phyloP scores from a whole-genome alignment of 2,329 filamentous ascomycete species.

The Diaporthe batatas region DNA sequence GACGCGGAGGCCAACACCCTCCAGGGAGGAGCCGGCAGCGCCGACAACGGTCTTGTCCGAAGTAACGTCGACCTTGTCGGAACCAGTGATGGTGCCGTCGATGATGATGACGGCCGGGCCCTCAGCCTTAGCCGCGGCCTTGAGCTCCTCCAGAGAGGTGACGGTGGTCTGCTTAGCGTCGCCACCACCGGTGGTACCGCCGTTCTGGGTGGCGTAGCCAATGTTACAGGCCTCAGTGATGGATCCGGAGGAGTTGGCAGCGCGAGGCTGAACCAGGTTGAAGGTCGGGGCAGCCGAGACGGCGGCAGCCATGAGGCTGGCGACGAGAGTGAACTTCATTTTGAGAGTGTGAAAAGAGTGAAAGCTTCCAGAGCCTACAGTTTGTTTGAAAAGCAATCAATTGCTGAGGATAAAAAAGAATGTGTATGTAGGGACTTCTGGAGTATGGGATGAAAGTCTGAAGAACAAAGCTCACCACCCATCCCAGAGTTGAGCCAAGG shows the following conservation, averaged over 20 bases:
- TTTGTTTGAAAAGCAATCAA: conserved; percentile 34
- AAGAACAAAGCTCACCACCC: not conserved
- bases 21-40: conserved; percentile 53
- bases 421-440: conserved; percentile 32
- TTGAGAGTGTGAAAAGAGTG: conserved; percentile 26
- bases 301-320: conserved; percentile 26
- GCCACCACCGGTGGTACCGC: conserved; percentile 67
- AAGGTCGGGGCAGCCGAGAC: conserved; percentile 32
- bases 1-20: conserved; percentile 66
- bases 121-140: conserved; percentile 61
- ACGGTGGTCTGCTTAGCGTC: conserved; percentile 69
- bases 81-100: conserved; percentile 57
- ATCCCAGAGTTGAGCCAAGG: not conserved
- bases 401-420: conserved; percentile 21
- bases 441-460: conserved; percentile 30
- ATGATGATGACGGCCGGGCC: conserved; percentile 61
- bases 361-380: conserved; percentile 40
- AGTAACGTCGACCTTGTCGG: conserved; percentile 58
- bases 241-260: conserved; percentile 14
- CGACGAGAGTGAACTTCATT: conserved; percentile 39
- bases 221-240: conserved; percentile 47
- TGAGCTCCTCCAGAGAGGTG: conserved; percentile 63
- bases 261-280: conserved; percentile 10
- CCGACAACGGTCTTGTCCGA: conserved; percentile 67
- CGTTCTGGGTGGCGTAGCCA: conserved; percentile 62